Evolutionary conservation across 1,284 basidiomycete species (phyloP), one percentile per base, ranked within the genome.

Genomic region (Leccinum fallax): DNA sequence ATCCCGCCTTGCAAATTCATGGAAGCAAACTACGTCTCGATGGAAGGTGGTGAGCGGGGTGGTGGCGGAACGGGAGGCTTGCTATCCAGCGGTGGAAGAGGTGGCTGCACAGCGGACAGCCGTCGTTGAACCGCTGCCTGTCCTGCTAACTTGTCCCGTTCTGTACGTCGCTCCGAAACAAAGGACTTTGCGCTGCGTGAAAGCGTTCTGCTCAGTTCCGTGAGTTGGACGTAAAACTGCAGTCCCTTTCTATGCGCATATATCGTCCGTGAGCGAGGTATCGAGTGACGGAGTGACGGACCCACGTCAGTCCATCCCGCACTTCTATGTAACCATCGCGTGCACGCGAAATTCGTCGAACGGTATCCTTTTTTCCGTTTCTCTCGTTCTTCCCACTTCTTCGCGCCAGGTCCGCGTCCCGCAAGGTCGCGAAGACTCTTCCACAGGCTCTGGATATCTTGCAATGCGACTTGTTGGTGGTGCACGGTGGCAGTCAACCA

Each of bases 281-380:
- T 62, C 46, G 4, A 21, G 19, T 43, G 19, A 57, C 58, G 51
- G 8, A 60, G 24, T 13, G 15, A 62, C 46, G 65, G 56, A 87
- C 90, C 67, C 74, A 93, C 87, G 85, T 87, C 54, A 97, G 76
- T 3, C 94, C 95, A 67, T 92, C 91, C 11, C 90, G 80, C 40
- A 95, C 90, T 76, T 98, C 94, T 79, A 89, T 89, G 74, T 95
- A 96, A 3, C 84, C 84, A 65, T 96, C 93, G 53, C 90, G 84
- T 0, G 93, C 92, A 24, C 83, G 79, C 6, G 84, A 85, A 69
- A 98, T 89, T 52, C 90, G 80, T 55, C 84, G 80, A 36, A 92
- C 84, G 16, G 88, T 82, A 43, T 93, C 90, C 62, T 88, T 87
- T 75, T 32, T 93, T 89, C 63, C 84, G 82, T 69, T 85, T 87